Percentiles rank a stretch among this genome's conserved stretches.
Conservation (phyloP, 305 asterid genomes). For the Caryopteris hybrid region DNA sequence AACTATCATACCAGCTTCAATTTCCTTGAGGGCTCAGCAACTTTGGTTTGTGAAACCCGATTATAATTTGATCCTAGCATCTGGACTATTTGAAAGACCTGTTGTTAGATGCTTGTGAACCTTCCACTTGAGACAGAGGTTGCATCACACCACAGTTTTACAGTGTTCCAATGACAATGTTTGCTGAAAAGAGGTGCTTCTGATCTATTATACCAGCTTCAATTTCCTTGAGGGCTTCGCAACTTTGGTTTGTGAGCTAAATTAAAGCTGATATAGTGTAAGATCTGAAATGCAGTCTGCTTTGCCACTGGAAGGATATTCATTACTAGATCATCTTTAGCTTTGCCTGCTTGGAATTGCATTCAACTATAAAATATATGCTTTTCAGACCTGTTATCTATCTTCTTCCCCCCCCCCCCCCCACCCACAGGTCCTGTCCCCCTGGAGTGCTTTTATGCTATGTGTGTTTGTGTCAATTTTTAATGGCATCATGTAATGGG, state of each 20-base stretch:
- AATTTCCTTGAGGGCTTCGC: not conserved
- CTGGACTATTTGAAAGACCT: too few relatives aligned
- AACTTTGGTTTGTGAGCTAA: not conserved
- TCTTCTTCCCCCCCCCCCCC: too few relatives aligned
- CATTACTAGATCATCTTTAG: not conserved
- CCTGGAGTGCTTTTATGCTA: not conserved
- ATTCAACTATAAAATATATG: too few relatives aligned
- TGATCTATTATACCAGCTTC: not conserved
- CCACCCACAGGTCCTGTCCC: too few relatives aligned
- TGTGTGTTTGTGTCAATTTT: not conserved
- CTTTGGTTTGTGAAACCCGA: not conserved
- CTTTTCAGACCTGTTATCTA: too few relatives aligned
- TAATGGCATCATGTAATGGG: not conserved
- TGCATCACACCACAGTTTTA: too few relatives aligned
- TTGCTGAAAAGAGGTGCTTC: too few relatives aligned
- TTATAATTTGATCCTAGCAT: too few relatives aligned
- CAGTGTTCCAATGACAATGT: too few relatives aligned
- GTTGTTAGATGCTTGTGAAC: too few relatives aligned
- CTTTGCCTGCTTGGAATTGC: not conserved
- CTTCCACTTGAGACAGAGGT: too few relatives aligned
- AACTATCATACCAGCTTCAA: not conserved
- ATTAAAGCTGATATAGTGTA: not conserved
- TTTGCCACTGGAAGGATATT: not conserved
- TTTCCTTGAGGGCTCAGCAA: not conserved
- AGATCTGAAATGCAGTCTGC: not conserved